Conservation (phyloP, 176 grass and related monocot genomes). For the Musa acuminata region DNA sequence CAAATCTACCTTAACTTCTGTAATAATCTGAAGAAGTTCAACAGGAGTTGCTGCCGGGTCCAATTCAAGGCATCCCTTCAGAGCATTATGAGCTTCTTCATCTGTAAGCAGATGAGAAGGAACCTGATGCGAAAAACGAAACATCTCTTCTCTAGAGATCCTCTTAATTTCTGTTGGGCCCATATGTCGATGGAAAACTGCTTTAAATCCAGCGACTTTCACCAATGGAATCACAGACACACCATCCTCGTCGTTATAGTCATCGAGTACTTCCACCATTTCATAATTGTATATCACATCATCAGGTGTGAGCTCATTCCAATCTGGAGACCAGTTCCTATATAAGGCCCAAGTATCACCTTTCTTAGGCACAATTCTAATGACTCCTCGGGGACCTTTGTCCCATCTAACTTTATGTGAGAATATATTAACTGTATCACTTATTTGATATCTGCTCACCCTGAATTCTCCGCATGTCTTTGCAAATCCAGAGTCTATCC, state of each 20-base stretch:
- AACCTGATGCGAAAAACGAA: slow-evolving; percentile 88
- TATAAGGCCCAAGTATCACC: slow-evolving; percentile 94
- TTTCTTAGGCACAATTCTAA: slow-evolving; percentile 77
- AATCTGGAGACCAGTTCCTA: slow-evolving; percentile 62
- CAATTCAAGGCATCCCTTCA: slow-evolving; percentile 72
- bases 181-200: slow-evolving; percentile 72
- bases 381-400: slow-evolving; percentile 67
- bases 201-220: slow-evolving; percentile 94
- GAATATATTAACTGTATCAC: slow-evolving; percentile 80
- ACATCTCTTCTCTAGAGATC: slow-evolving; percentile 76
- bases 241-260: slow-evolving; percentile 64
- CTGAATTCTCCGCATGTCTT: slow-evolving; percentile 95
- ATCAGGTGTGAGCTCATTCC: slow-evolving; percentile 67
- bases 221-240: slow-evolving; percentile 60
- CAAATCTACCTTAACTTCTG: slow-evolving; percentile 53
- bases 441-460: slow-evolving; percentile 61
- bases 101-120: slow-evolving; percentile 66
- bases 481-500: slow-evolving; percentile 68
- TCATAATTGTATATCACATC: slow-evolving; percentile 80
- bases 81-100: slow-evolving; percentile 64
- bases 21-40: slow-evolving; percentile 85
- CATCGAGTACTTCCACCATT: slow-evolving; percentile 79
- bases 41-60: slow-evolving; percentile 90
- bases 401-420: slow-evolving; percentile 85
- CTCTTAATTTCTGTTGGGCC: slow-evolving; percentile 53